A percentile compares a stretch with the other conserved stretches of the same genome.
These are phyloP conservation scores for Lumnitzera racemosa DNA, from an alignment of 345 rosid species.

Conservation along the genomic window DNA sequence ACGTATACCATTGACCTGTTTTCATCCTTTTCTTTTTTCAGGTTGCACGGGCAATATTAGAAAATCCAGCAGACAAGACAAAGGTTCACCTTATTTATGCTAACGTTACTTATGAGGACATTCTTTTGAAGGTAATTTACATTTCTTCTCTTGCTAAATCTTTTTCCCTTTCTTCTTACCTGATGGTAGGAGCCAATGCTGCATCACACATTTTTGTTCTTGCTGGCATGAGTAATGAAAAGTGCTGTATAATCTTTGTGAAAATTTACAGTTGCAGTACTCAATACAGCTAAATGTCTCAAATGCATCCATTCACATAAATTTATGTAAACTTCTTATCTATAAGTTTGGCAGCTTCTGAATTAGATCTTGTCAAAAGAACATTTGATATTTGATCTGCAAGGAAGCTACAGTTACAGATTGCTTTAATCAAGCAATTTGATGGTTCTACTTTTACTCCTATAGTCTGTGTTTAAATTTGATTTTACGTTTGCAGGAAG, in stretches of 20 bases:
- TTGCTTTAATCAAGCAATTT: not conserved
- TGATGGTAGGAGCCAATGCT: not conserved
- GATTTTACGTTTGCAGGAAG: constrained; percentile 44
- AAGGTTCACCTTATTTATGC: constrained; percentile 86
- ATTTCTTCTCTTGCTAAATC: constrained; percentile 1
- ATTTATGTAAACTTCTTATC: too few species aligned
- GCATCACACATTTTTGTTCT: not conserved
- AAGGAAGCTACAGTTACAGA: too few species aligned
- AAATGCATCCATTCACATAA: too few species aligned
- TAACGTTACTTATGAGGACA: constrained; percentile 80
- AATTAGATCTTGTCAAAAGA: too few species aligned
- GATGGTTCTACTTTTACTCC: not conserved
- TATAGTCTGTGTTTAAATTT: not conserved
- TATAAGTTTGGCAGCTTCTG: too few species aligned
- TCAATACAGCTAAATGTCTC: too few species aligned
- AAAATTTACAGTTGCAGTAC: too few species aligned
- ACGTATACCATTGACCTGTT: not conserved
- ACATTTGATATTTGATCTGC: too few species aligned
- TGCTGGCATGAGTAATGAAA: not conserved
- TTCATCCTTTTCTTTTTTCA: constrained; percentile 19
- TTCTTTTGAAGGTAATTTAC: constrained; percentile 75
- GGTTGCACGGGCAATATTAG: constrained; percentile 92
- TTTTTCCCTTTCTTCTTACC: constrained; percentile 2
- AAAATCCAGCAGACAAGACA: constrained; percentile 80
- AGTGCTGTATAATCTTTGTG: too few species aligned